phyloP scores from a whole-genome alignment of 1,284 basidiomycete species.

The Heterobasidion occidentale region DNA sequence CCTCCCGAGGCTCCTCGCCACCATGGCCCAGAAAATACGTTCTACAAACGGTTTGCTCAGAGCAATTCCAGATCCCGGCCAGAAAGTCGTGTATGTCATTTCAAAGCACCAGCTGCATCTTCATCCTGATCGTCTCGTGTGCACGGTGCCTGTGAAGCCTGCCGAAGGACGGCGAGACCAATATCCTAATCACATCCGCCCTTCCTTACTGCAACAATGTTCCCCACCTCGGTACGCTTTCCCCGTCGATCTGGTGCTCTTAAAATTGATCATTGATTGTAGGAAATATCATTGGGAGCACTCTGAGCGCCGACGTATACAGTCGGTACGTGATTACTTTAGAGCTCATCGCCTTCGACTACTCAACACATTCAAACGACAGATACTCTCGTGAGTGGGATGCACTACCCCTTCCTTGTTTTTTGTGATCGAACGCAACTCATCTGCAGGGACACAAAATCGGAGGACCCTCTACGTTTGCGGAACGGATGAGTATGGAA shows the following conservation, averaged over 20 bases:
- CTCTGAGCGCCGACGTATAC: constrained; percentile 93
- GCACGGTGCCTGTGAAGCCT: constrained; percentile 40
- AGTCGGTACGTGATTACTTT: constrained; percentile 61
- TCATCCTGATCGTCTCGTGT: not conserved
- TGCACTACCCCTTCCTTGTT: constrained; percentile 1
- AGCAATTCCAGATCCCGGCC: constrained; percentile 12
- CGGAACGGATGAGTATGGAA: constrained; percentile 99
- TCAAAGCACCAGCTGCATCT: not conserved
- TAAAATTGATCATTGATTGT: not conserved
- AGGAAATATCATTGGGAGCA: constrained; percentile 98
- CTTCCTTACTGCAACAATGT: constrained; percentile 99
- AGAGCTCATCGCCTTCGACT: not conserved
- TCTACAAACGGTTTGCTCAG: constrained; percentile 11
- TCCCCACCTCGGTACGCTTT: constrained; percentile 78
- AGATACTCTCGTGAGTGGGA: constrained; percentile 62
- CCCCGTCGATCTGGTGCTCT: constrained; percentile 3
- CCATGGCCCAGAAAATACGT: constrained; percentile 12
- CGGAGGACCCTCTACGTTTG: constrained; percentile 80
- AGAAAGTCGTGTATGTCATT: constrained; percentile 9
- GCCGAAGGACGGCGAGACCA: constrained; percentile 79
- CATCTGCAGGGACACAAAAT: constrained; percentile 58
- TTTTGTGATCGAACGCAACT: not conserved
- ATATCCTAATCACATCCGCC: constrained; percentile 92
- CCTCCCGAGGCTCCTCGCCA: not conserved
- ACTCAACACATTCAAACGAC: constrained; percentile 14